Percentiles rank a stretch among this genome's conserved stretches.
Conservation (phyloP, 1,284 basidiomycete genomes). For the Bondarzewia mesenterica region DNA sequence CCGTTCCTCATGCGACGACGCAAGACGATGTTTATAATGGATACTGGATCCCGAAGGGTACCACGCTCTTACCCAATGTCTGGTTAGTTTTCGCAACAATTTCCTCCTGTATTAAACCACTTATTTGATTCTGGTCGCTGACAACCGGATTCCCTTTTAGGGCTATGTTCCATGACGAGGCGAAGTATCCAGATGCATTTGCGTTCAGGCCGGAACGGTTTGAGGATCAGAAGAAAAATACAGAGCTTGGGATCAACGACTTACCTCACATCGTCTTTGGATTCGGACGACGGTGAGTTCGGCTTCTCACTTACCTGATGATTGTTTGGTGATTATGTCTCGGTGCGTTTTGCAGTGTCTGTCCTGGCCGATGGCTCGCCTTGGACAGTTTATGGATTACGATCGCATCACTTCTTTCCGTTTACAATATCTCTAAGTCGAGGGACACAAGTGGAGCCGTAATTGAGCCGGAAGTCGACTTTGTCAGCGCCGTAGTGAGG, state of each 20-base stretch:
- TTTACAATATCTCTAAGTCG: slow-evolving; percentile 33
- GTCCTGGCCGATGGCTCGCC: slow-evolving; percentile 36
- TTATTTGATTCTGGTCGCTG: neutral
- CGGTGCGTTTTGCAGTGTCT: slow-evolving; percentile 29
- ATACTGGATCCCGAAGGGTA: slow-evolving; percentile 5
- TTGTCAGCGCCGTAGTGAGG: slow-evolving; percentile 36
- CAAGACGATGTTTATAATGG: slow-evolving; percentile 5
- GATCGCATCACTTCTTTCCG: slow-evolving; percentile 34
- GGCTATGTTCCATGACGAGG: slow-evolving; percentile 2
- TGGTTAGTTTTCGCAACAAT: neutral
- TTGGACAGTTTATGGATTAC: slow-evolving; percentile 42
- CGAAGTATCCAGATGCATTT: neutral
- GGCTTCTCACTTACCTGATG: slow-evolving; percentile 26
- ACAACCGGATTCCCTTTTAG: neutral
- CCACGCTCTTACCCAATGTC: neutral
- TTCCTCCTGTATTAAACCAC: neutral
- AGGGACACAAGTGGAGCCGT: slow-evolving; percentile 30
- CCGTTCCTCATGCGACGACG: neutral
- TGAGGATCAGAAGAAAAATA: neutral
- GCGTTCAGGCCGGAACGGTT: slow-evolving; percentile 3
- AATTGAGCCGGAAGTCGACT: slow-evolving; percentile 32
- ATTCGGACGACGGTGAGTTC: slow-evolving; percentile 1
- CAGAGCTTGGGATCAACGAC: neutral
- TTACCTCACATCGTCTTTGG: neutral
- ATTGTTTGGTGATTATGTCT: slow-evolving; percentile 36